A percentile compares a stretch with the other conserved stretches of the same genome.
These are phyloP conservation scores for Auxenochlorella pyrenoidosa DNA, from an alignment of 139 green algal genomes.

Conservation along the genomic window DNA sequence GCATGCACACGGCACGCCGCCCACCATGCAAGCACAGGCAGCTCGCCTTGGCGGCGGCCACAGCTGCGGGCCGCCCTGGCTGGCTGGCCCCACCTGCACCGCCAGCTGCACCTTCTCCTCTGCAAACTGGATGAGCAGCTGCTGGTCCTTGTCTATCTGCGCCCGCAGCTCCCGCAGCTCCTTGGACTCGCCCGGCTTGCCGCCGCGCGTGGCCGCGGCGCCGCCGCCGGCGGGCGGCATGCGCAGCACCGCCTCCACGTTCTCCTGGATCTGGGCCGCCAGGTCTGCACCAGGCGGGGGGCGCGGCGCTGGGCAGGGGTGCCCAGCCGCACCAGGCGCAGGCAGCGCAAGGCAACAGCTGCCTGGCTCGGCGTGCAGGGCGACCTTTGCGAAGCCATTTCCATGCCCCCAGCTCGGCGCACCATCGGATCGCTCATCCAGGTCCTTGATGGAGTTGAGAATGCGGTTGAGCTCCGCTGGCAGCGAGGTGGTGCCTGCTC, in stretches of 20 bases:
- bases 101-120: slow-evolving; percentile 83
- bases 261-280: slow-evolving; percentile 46
- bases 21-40: too few relatives aligned
- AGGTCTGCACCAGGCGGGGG: slow-evolving; percentile 44
- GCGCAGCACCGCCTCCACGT: slow-evolving; percentile 42
- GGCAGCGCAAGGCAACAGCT: not conserved
- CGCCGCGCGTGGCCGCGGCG: not conserved
- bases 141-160: slow-evolving; percentile 67
- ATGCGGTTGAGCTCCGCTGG: slow-evolving; percentile 78
- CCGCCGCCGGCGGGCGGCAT: slow-evolving; percentile 28
- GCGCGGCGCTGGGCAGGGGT: not conserved
- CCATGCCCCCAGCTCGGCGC: not conserved
- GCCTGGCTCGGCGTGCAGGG: not conserved
- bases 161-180: slow-evolving; percentile 52
- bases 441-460: slow-evolving; percentile 77
- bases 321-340: too few relatives aligned
- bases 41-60: too few relatives aligned
- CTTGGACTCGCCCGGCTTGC: not conserved
- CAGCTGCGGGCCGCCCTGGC: too few relatives aligned
- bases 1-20: too few relatives aligned
- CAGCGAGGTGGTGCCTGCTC: slow-evolving; percentile 55
- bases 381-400: not conserved
- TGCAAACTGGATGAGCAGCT: slow-evolving; percentile 76
- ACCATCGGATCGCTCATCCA: slow-evolving; percentile 73
- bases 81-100: slow-evolving; percentile 20